phyloP scores from a whole-genome alignment of 257 asterid genomes.

The Solanum lycopersicoides region DNA sequence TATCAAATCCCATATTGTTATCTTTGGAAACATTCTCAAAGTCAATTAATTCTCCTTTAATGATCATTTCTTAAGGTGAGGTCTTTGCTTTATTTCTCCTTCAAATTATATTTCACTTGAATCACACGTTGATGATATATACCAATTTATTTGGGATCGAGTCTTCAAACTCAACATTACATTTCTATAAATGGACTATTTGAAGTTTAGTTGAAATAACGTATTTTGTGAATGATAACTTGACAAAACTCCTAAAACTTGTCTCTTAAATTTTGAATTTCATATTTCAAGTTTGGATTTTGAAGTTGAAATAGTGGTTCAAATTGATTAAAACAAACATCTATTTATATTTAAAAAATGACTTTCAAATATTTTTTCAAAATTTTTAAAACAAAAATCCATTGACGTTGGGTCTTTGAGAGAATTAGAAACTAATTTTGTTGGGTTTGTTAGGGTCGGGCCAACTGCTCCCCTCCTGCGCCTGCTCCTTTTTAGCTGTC shows the following conservation, averaged over 20 bases:
- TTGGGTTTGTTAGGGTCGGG: no score
- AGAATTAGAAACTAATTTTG: not conserved
- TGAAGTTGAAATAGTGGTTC: not conserved
- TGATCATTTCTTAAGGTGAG: not conserved
- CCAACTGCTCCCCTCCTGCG: constrained; percentile 1
- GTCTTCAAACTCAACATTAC: not conserved
- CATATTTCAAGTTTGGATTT: not conserved
- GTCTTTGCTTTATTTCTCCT: not conserved
- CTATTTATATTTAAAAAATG: not conserved
- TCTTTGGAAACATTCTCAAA: not conserved
- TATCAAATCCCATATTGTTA: not conserved
- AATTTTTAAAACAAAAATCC: not conserved
- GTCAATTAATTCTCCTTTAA: not conserved
- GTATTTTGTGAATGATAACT: not conserved
- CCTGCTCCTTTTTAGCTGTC: not conserved
- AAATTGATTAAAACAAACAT: not conserved
- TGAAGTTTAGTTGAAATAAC: not conserved
- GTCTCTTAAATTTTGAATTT: not conserved
- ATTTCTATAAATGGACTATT: not conserved
- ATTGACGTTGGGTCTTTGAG: not conserved
- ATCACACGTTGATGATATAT: not conserved
- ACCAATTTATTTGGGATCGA: not conserved
- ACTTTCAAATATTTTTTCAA: not conserved
- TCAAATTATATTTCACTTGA: not conserved
- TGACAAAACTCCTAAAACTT: not conserved